Base-by-base conservation (phyloP, 306 rosid species). In the Gillenia trifoliata region DNA sequence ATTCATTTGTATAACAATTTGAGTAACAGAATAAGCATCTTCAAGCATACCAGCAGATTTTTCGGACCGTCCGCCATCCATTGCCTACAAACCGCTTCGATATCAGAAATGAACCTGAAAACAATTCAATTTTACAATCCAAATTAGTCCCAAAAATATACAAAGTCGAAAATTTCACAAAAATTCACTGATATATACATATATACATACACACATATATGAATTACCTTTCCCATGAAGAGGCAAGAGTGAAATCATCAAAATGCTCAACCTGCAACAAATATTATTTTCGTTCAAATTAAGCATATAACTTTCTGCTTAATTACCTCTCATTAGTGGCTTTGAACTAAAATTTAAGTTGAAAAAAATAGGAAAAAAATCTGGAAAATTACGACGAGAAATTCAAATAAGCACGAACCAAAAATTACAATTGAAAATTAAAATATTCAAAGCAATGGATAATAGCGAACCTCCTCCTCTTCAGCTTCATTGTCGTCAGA, bases 241-340 rank as follows among this genome's bases (percentile, higher is more conserved):
- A 90, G 30, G 98, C 98, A 38, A 94, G 85, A 50, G 98, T 94
- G 89, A 94, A 94, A 85, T 94, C 98, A 75, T 91, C 97, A 55
- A 94, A 94, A 83, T 94, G 96, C 83, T 94, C 97, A 76, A 87
- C 79, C 98, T 94, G 92, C 83, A 57, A 74, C 45, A 36, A 40
- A 69, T 26, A 64, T 16, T 16, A 15, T 8, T 10, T 52, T 33
- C 22, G 11, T 31, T 22, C 31, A 30, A 9, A 26, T 9, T 19
- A 55, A 54, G 50, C 47, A 31, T 11, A 12, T 5, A 20, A 30
- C 16, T 38, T 38, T 11, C 4, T 11, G 8, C 12, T 29, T n/a
- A 3, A 23, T 59, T 56, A 8, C 26, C 31, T 8, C 41, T 34
- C 11, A 70, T 4, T 49, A 11, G 28, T 29, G 61, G 5, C 38